Base-by-base conservation (phyloP, 2,329 filamentous ascomycete species). In the Raffaelea ambrosiae region DNA sequence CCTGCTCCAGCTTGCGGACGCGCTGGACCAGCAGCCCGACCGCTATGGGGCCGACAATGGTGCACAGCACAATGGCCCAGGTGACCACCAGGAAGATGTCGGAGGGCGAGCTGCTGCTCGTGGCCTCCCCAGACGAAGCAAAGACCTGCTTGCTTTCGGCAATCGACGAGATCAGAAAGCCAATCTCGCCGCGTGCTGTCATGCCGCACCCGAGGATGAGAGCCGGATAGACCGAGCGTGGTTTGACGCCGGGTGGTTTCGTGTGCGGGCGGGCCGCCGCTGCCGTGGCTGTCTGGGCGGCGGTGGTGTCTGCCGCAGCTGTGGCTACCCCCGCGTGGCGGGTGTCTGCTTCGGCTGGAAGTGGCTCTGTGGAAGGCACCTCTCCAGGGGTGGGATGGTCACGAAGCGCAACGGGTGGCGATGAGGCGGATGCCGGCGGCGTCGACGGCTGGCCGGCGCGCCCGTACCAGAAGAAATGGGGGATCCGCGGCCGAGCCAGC, bases 171-270 rank as follows among this genome's bases (percentile, higher is more conserved):
- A 93, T 87, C 40, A 91, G 62, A 52, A 88, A 88, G 0, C 86
- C 85, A 31, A 91, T 87, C 60, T 93, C 86, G 1, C 86, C 86
- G n/a, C 86, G 72, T 0, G 86, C 79, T 0, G 84, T 76, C 86
- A 91, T 91, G 3, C 69, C 73, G 18, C 75, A 68, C 0, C 81
- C 81, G 0, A 90, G 64, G 3, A 90, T 79, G 0, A 74, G 70
- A 0, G 80, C 73, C 0, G 85, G 84, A 52, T 88, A 83, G 1
- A 86, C 65, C 0, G 83, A 88, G 3, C 73, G 62, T 0, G 80
- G 76, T 43, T 75, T 78, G 0, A 39, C 29, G 0, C 45, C 26
- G 8, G 26, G 65, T 57, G 5, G 65, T n/a, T n/a, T n/a, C n/a
- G n/a, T n/a, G n/a, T n/a, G n/a, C n/a, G n/a, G n/a, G n/a, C n/a